A percentile compares a stretch with the other conserved stretches of the same genome.
Conservation (phyloP, 2,329 filamentous ascomycete species). For the Paraphaeosphaeria sporulosa region DNA sequence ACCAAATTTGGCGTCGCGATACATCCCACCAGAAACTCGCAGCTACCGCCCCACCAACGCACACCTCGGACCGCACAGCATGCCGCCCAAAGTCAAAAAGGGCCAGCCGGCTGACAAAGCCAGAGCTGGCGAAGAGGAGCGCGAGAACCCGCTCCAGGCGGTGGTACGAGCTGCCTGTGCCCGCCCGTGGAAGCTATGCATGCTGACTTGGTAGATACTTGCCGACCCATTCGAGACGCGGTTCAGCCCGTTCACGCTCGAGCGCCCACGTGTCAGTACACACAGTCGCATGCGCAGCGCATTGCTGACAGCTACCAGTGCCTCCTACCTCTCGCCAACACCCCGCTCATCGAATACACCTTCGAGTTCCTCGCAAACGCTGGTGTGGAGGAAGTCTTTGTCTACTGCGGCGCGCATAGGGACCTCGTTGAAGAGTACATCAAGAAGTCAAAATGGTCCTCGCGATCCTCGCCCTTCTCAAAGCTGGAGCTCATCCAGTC, state of each 20-base stretch:
- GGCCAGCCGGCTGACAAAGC: slow-evolving; percentile 45
- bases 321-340: slow-evolving; percentile 90
- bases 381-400: slow-evolving; percentile 90
- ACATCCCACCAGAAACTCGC: slow-evolving; percentile 20
- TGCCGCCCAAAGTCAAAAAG: slow-evolving; percentile 60
- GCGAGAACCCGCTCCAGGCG: slow-evolving; percentile 69
- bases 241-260: slow-evolving; percentile 87
- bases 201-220: slow-evolving; percentile 68
- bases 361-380: slow-evolving; percentile 95
- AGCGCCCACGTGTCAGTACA: slow-evolving; percentile 79
- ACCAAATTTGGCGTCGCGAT: slow-evolving; percentile 10
- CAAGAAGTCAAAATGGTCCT: slow-evolving; percentile 75
- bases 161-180: slow-evolving; percentile 56
- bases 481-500: slow-evolving; percentile 86
- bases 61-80: slow-evolving; percentile 32
- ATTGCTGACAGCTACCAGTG: slow-evolving; percentile 65
- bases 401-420: slow-evolving; percentile 89
- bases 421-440: slow-evolving; percentile 90
- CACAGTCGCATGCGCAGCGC: neutral
- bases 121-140: slow-evolving; percentile 61
- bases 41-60: slow-evolving; percentile 18
- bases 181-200: slow-evolving; percentile 10
- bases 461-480: slow-evolving; percentile 79
- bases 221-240: slow-evolving; percentile 94
- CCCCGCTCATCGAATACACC: slow-evolving; percentile 95